These are phyloP conservation scores for Ophiostoma sp. DNA, from an alignment of 2,329 filamentous ascomycete species.

Conservation along the genomic window DNA sequence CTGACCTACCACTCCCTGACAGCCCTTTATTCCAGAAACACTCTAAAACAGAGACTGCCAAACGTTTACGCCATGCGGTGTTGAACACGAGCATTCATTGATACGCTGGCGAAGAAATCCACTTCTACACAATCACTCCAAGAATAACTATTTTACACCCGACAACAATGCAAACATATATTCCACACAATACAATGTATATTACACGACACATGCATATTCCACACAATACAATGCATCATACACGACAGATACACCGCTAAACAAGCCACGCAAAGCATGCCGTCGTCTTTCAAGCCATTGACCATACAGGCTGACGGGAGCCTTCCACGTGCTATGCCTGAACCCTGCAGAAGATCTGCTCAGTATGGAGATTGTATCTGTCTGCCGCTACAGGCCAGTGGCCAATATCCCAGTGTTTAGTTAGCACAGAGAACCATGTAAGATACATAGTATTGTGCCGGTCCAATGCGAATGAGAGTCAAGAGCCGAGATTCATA, in stretches of 20 bases:
- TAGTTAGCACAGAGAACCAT: too few relatives aligned
- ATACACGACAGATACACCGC: not conserved
- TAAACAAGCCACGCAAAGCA: not conserved
- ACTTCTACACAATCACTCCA: too few relatives aligned
- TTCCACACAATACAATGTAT: not conserved
- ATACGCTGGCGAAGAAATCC: too few relatives aligned
- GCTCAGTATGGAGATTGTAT: not conserved
- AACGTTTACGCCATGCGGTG: not conserved
- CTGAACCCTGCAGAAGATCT: not conserved
- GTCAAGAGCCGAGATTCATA: not conserved
- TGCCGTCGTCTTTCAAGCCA: too few relatives aligned
- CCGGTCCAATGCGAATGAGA: not conserved
- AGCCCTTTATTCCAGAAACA: too few relatives aligned
- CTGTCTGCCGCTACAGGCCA: not conserved
- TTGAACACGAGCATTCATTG: not conserved
- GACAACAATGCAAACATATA: too few relatives aligned
- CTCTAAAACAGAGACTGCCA: not conserved
- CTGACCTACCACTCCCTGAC: too few relatives aligned
- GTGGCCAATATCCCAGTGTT: too few relatives aligned
- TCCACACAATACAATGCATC: not conserved
- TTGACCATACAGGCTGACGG: not conserved
- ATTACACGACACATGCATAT: not conserved
- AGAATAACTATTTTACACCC: too few relatives aligned
- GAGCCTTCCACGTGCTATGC: not conserved
- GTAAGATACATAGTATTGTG: too few relatives aligned